phyloP scores from a whole-genome alignment of 768 basidiomycete species.

The Leccinum arenicola region DNA sequence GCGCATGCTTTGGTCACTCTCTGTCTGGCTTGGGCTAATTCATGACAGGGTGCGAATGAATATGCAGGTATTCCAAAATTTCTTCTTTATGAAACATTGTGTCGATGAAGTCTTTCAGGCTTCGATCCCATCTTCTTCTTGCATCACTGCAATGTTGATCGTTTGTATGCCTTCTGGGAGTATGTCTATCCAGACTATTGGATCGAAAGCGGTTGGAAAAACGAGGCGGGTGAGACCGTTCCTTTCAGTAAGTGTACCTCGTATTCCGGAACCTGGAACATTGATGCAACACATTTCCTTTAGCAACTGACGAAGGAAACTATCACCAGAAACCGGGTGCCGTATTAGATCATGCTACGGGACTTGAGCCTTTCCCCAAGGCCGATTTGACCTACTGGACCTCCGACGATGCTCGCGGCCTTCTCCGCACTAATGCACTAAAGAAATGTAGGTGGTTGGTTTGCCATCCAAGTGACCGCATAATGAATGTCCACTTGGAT shows the following conservation, averaged over 20 bases:
- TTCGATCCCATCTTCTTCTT: conserved; percentile 21
- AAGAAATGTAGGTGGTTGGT: conserved; percentile 8
- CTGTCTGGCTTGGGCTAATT: not conserved
- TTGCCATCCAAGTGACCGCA: not conserved
- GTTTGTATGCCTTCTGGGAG: conserved; percentile 21
- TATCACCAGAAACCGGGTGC: not conserved
- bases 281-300: not conserved
- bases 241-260: conserved; percentile 10
- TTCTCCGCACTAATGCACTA: not conserved
- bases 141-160: conserved; percentile 20
- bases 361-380: conserved; percentile 15
- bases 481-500: not conserved
- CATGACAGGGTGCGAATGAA: conserved; percentile 10
- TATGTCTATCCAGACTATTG: conserved; percentile 16
- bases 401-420: conserved; percentile 9
- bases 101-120: not conserved
- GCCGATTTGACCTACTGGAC: conserved; percentile 10
- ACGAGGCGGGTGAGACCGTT: not conserved
- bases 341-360: not conserved
- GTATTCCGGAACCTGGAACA: not conserved
- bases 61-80: conserved; percentile 14
- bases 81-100: not conserved
- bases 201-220: conserved; percentile 14
- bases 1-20: not conserved
- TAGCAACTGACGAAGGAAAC: conserved; percentile 3